Evolutionary conservation across 495 filamentous ascomycete species (phyloP), one percentile per base, ranked within the genome.

Genomic region (Tuber aestivum): DNA sequence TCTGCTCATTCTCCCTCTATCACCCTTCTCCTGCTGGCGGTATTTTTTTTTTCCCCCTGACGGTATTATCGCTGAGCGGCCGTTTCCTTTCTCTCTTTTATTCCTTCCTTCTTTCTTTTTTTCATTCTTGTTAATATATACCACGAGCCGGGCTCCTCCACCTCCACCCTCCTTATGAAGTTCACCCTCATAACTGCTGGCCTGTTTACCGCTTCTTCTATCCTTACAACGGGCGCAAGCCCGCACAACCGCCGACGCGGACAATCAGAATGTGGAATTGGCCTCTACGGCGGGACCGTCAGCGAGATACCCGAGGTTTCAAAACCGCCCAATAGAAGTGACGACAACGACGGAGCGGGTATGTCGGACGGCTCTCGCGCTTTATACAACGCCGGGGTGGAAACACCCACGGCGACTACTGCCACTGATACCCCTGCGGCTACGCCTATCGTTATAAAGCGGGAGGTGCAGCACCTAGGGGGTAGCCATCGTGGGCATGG

Each of bases 261-360:
- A 10, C 18, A 71, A 44, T 74, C 56, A 20, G 78, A 77, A 35
- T 75, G 74, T 78, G 72, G 72, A 21, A 69, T 75, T 32, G 78
- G 78, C 27, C 72, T 72, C 65, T 73, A 77, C 18, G 78, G 78
- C 2, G 79, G 79, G 12, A 74, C 23, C 16, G 75, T 80, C 70
- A 80, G 78, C 37, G 76, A 79, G 45, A 73, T 76, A 20, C n/a
- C n/a, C n/a, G n/a, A n/a, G n/a, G n/a, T n/a, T n/a, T n/a, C n/a
- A n/a, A n/a, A n/a, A n/a, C n/a, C n/a, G n/a, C n/a, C n/a, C n/a
- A n/a, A n/a, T n/a, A 41, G 45, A 23, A 7, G 21, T 35, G 32
- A 42, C 38, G 38, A 41, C 21, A 71, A 35, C 4, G 21, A 37
- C n/a, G n/a, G 65, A 70, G 70, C 72, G 16, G 21, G n/a, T 41